Conservation (phyloP, 2,329 filamentous ascomycete species). For the Cadophora sp. region DNA sequence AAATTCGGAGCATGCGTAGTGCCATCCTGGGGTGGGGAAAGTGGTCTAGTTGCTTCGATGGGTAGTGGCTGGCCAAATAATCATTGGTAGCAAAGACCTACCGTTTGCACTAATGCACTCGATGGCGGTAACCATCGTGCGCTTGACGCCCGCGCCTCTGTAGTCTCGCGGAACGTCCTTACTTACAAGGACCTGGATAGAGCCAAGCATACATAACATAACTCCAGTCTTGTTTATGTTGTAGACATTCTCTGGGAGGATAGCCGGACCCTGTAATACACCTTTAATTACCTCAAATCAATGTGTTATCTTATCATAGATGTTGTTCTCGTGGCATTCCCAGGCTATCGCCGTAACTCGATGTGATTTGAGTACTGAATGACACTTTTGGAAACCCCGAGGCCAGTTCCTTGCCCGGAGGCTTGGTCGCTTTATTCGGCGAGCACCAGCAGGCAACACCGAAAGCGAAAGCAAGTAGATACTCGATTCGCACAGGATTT, state of each 20-base stretch:
- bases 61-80: conserved; percentile 43
- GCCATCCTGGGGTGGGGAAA: conserved; percentile 42
- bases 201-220: conserved; percentile 41
- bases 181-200: conserved; percentile 45
- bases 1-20: conserved; percentile 39
- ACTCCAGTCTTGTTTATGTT: conserved; percentile 33
- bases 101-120: conserved; percentile 37
- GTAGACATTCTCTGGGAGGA: conserved; percentile 39
- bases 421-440: conserved; percentile 28
- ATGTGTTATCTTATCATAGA: conserved; percentile 44
- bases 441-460: conserved; percentile 28
- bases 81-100: conserved; percentile 39
- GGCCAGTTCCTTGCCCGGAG: conserved; percentile 35
- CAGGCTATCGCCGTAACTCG: conserved; percentile 30
- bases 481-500: conserved; percentile 32
- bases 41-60: conserved; percentile 42
- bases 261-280: conserved; percentile 30
- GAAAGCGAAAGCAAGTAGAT: conserved; percentile 26
- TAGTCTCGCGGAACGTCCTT: conserved; percentile 39
- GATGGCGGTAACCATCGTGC: conserved; percentile 32
- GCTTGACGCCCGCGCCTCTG: conserved; percentile 41
- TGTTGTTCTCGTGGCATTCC: conserved; percentile 31
- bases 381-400: conserved; percentile 33
- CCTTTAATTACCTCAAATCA: conserved; percentile 44
- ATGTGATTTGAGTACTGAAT: conserved; percentile 35